Conservation (phyloP, 73 alveolate genomes). For the Paramecium primaurelia region DNA sequence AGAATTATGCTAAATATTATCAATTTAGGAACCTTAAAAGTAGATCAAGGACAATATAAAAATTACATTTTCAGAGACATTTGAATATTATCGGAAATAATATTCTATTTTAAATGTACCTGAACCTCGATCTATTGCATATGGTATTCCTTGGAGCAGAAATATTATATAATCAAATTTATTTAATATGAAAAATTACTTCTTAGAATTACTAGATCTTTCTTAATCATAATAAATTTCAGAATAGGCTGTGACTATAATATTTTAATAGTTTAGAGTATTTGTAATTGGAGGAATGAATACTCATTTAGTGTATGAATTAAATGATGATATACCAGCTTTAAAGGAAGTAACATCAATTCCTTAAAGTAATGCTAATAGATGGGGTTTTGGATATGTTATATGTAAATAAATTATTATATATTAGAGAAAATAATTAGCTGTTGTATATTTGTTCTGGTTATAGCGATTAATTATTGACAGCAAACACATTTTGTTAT, state of each 20-base stretch:
- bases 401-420: not conserved
- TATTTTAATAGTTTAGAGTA: not conserved
- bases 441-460: conserved; percentile 5
- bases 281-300: not conserved
- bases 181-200: conserved; percentile 31
- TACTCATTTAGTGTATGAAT: not conserved
- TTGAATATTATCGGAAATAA: not conserved
- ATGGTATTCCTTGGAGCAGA: conserved; percentile 19
- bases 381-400: conserved; percentile 31
- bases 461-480: not conserved
- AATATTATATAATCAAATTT: not conserved
- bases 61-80: conserved; percentile 1
- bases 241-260: not conserved
- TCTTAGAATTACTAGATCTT: not conserved
- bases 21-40: not conserved
- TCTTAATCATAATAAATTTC: not conserved
- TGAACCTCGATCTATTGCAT: not conserved
- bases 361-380: not conserved
- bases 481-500: not conserved
- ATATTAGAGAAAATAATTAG: not conserved
- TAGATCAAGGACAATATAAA: not conserved
- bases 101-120: not conserved
- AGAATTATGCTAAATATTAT: not conserved
- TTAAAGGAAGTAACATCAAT: not conserved
- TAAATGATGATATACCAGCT: conserved; percentile 7